Evolutionary conservation across 129 eudicot genomes (phyloP).

Genomic region (Flaveria brownii): DNA sequence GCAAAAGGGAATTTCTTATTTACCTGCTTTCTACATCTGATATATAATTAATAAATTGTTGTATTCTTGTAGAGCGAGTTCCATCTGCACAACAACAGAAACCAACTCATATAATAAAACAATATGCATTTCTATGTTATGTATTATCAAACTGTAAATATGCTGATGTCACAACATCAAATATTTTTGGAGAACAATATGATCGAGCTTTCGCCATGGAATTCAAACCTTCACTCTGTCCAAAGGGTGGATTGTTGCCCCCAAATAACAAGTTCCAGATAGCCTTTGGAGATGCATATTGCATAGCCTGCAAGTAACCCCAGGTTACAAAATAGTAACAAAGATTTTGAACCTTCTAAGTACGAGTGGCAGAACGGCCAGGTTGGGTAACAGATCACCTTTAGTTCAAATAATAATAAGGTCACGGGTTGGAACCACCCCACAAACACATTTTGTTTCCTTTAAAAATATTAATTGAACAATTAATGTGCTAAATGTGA

Average conservation of each 20-base stretch:
- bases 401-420: background rate
- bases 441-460: conserved; percentile 14
- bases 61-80: conserved; percentile 56
- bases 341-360: conserved; percentile 11
- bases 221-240: conserved; percentile 59
- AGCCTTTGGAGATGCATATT: conserved; percentile 92
- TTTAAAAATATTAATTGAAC: background rate
- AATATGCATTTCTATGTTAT: conserved; percentile 10
- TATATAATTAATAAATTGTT: conserved; percentile 76
- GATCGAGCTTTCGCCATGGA: conserved; percentile 4
- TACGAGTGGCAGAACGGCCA: conserved; percentile 8
- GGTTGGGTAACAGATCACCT: background rate
- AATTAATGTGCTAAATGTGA: conserved; percentile 14
- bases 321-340: conserved; percentile 17
- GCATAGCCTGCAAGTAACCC: conserved; percentile 84
- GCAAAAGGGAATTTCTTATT: conserved; percentile 6
- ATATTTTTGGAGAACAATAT: conserved; percentile 3
- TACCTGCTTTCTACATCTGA: conserved; percentile 85
- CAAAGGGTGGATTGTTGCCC: conserved; percentile 55
- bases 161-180: conserved; percentile 11
- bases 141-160: conserved; percentile 12
- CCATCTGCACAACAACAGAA: conserved; percentile 53
- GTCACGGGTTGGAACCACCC: background rate
- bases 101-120: conserved; percentile 16
- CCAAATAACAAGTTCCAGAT: conserved; percentile 85